phyloP scores from a whole-genome alignment of 345 rosid species.

The Citrus unshiu region DNA sequence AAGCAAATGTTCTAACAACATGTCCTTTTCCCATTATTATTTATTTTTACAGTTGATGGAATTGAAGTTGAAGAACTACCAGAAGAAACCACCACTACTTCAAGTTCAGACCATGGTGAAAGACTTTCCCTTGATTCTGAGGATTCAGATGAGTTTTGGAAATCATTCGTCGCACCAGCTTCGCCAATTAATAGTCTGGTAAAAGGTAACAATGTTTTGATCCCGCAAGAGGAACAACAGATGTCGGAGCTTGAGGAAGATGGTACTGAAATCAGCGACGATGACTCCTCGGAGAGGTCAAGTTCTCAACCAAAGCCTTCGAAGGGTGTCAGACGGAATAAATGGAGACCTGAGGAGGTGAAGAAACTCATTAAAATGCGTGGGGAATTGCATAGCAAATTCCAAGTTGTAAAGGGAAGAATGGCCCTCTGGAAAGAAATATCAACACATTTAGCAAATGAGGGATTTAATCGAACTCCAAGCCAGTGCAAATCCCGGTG shows the following conservation, averaged over 20 bases:
- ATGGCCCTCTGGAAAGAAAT: constrained; percentile 97
- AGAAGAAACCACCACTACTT: constrained; percentile 34
- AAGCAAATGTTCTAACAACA: background rate
- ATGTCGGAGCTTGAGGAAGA: constrained; percentile 27
- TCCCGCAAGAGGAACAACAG: constrained; percentile 13
- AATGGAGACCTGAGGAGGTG: constrained; percentile 91
- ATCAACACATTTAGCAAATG: constrained; percentile 50
- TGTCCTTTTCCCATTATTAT: background rate
- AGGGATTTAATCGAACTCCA: constrained; percentile 68
- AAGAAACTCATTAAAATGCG: constrained; percentile 70
- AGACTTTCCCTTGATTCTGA: constrained; percentile 20
- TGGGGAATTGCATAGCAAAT: constrained; percentile 61
- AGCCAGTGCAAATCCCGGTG: constrained; percentile 91
- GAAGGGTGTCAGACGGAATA: constrained; percentile 51
- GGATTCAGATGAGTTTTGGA: constrained; percentile 64
- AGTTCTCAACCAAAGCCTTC: constrained; percentile 43
- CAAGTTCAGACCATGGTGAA: constrained; percentile 36
- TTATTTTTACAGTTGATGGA: constrained; percentile 39
- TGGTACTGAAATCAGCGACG: constrained; percentile 31
- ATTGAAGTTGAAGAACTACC: constrained; percentile 34
- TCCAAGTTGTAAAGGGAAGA: constrained; percentile 76
- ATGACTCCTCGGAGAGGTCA: constrained; percentile 30
- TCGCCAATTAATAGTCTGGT: constrained; percentile 31
- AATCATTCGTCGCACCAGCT: constrained; percentile 43
- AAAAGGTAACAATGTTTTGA: constrained; percentile 17